phyloP scores from a whole-genome alignment of 108 stramenopile species.

The Aurantiochytrium sp. region DNA sequence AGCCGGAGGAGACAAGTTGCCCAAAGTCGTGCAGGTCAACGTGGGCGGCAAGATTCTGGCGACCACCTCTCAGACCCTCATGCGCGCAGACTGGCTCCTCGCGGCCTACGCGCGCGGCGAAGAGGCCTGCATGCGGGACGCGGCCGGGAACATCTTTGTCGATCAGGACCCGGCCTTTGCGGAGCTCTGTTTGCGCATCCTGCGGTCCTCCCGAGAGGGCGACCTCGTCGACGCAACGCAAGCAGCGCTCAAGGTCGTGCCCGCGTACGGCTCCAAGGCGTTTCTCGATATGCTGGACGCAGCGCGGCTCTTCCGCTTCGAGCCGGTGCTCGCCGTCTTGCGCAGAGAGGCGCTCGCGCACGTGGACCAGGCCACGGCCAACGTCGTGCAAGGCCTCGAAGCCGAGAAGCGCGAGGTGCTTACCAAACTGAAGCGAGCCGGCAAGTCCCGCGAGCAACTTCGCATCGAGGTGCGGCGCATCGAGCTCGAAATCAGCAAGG shows the following conservation, averaged over 20 bases:
- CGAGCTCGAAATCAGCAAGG: constrained; percentile 5
- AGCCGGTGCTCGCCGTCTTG: neutral
- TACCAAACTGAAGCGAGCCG: neutral
- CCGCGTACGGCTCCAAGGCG: neutral
- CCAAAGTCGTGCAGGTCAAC: neutral
- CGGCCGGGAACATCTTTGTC: neutral
- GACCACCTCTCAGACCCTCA: neutral
- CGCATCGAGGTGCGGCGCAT: neutral
- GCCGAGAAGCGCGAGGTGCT: neutral
- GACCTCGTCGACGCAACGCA: neutral
- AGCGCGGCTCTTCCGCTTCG: neutral
- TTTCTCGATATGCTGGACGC: neutral
- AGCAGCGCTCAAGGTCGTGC: neutral
- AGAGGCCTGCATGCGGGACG: neutral
- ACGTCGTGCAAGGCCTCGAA: neutral
- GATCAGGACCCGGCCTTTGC: neutral
- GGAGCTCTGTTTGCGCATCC: neutral
- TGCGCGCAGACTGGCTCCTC: neutral
- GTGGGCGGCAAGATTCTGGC: neutral
- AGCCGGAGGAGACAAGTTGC: no score
- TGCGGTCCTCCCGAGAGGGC: neutral
- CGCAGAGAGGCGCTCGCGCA: neutral
- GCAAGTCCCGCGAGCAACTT: neutral
- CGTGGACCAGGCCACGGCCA: neutral
- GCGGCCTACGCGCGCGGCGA: neutral